Conservation (phyloP, 1,139 yeast species). For the Diutina neorugosa region DNA sequence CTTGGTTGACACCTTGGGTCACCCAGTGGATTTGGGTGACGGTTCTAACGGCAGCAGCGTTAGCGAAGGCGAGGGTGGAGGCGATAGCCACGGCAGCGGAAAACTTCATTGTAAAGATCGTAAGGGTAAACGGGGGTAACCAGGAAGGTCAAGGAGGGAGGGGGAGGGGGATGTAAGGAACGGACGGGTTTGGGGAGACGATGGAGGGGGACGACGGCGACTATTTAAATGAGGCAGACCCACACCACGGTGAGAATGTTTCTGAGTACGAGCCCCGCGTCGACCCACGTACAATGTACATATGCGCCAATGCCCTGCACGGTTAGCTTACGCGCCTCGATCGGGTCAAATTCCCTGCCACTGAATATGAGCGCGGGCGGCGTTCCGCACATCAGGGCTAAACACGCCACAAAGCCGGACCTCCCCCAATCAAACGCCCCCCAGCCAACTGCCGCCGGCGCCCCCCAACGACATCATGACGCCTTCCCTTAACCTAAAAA, state of each 20-base stretch:
- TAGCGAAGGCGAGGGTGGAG: conserved; percentile 8
- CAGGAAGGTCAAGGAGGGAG: neutral
- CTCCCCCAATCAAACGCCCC: no score
- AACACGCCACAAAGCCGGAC: neutral
- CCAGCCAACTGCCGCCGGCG: no score
- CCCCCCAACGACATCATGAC: no score
- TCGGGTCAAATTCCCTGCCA: neutral
- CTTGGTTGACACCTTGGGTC: neutral
- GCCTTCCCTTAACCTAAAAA: no score
- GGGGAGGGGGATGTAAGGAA: conserved; percentile 5
- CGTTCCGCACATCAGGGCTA: neutral
- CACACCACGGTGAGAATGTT: neutral
- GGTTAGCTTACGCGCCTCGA: neutral
- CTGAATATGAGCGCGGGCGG: no score
- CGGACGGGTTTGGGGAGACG: conserved; percentile 1
- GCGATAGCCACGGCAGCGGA: conserved; percentile 5
- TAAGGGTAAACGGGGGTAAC: neutral
- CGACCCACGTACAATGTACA: conserved; percentile 1
- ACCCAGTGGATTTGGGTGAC: conserved; percentile 14
- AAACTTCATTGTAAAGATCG: conserved; percentile 10
- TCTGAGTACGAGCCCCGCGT: neutral
- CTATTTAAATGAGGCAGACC: neutral
- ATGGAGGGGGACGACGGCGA: neutral
- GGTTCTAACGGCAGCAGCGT: conserved; percentile 12
- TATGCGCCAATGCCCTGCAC: neutral